phyloP scores from a whole-genome alignment of 768 basidiomycete species.

The Amanita muscaria region DNA sequence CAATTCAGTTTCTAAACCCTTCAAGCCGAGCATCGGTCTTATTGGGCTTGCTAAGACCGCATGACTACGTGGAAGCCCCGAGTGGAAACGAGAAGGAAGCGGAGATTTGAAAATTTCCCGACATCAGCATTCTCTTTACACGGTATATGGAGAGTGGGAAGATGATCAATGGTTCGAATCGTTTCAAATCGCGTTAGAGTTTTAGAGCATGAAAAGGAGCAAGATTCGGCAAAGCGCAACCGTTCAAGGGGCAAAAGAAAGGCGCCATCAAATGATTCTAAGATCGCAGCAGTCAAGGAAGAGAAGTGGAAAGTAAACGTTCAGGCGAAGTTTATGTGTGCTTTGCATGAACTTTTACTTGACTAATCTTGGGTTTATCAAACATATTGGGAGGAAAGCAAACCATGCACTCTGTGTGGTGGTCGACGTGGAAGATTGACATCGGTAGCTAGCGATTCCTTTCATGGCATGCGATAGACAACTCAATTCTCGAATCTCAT shows the following conservation, averaged over 20 bases:
- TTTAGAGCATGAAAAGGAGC: conserved; percentile 28
- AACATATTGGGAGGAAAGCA: conserved; percentile 68
- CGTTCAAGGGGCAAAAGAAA: conserved; percentile 19
- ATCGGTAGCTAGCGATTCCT: too few relatives aligned
- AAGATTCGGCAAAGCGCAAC: background rate
- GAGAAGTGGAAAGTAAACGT: conserved; percentile 55
- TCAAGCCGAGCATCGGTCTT: conserved; percentile 54
- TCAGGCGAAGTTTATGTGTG: conserved; percentile 72
- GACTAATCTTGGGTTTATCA: conserved; percentile 72
- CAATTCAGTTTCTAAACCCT: conserved; percentile 68
- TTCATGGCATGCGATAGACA: too few relatives aligned
- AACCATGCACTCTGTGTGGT: conserved; percentile 68
- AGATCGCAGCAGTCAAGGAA: conserved; percentile 26
- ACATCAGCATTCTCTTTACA: conserved; percentile 67
- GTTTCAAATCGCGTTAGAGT: conserved; percentile 60
- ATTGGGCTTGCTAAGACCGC: conserved; percentile 52
- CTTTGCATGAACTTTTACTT: conserved; percentile 79
- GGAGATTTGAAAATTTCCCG: conserved; percentile 48
- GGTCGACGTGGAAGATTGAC: conserved; percentile 41
- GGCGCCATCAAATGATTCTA: conserved; percentile 21
- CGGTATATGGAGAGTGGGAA: conserved; percentile 73
- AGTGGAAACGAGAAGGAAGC: background rate
- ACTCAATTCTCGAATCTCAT: too few relatives aligned
- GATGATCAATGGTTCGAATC: conserved; percentile 82
- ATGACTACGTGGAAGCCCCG: conserved; percentile 22